Percentiles rank a stretch among this genome's conserved stretches.
Conservation (phyloP, 2,329 filamentous ascomycete genomes). For the Curvularia verruculosa region DNA sequence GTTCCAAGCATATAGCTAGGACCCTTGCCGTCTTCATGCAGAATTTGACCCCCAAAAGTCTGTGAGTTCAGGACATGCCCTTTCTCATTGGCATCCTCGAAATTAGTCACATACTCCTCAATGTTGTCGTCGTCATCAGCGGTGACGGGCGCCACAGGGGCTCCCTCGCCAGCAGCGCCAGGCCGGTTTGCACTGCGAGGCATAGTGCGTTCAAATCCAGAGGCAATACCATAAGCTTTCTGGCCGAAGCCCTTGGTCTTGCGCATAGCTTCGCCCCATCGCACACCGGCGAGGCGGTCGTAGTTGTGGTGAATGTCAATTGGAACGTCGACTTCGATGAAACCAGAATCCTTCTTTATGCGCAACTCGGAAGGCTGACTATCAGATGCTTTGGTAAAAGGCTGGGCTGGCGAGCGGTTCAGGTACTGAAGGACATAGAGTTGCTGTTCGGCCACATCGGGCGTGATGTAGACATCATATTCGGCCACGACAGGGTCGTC, state of each 20-base stretch:
- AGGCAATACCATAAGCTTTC: constrained; percentile 55
- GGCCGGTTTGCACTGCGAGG: constrained; percentile 37
- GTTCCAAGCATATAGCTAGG: constrained; percentile 86
- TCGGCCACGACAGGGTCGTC: constrained; percentile 58
- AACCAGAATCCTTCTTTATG: constrained; percentile 79
- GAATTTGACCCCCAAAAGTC: constrained; percentile 83
- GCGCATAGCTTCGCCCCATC: constrained; percentile 78
- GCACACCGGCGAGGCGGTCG: constrained; percentile 80
- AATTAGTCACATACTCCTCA: constrained; percentile 57
- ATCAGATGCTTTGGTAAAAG: constrained; percentile 62
- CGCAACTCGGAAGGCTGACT: constrained; percentile 73
- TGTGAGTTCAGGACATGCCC: constrained; percentile 78
- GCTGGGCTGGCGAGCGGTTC: constrained; percentile 70
- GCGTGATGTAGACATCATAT: constrained; percentile 88
- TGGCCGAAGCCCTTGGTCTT: constrained; percentile 55
- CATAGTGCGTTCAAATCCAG: constrained; percentile 51
- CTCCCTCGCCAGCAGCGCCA: constrained; percentile 30
- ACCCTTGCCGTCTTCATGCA: constrained; percentile 71
- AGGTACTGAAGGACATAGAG: constrained; percentile 86
- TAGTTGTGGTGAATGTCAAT: constrained; percentile 74
- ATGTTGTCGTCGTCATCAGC: constrained; percentile 70
- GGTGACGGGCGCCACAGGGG: constrained; percentile 27
- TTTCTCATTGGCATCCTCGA: constrained; percentile 70
- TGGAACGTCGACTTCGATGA: constrained; percentile 92
- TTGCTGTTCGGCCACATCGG: constrained; percentile 61